Base-by-base conservation (phyloP, 257 asterid genomes). In the Nicotiana paniculata region DNA sequence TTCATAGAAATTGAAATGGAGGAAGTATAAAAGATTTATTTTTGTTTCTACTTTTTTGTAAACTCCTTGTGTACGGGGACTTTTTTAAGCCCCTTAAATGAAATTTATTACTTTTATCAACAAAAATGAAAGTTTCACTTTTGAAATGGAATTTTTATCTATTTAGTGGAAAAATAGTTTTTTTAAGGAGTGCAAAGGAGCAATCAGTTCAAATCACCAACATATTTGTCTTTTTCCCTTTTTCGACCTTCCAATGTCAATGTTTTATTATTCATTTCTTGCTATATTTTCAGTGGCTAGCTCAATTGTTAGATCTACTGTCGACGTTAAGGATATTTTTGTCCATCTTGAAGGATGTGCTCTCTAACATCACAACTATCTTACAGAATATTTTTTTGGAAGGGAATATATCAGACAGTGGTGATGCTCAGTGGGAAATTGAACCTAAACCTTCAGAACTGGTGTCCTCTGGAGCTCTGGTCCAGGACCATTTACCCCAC, bases 371-470 rank as follows among this genome's bases (percentile, higher is more conserved):
- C 78, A 82, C 77, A 67, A 82, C 87, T 54, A 51, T 74, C 72
- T 84, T 84, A 77, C 88, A 92, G 97, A 92, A 87, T 82, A 82
- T 89, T 76, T 90, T 92, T 84, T 87, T 86, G 63, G 90, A 68
- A 82, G 88, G 85, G 88, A 89, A 89, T 88, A 79, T 69, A 74
- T 65, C 90, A 35, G 96, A 86, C 85, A 46, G 83, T 58, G 94
- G 88, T 83, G 84, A 77, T 85, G 87, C 81, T 81, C 86, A 86
- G 87, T 48, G 68, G 61, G 86, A 84, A 77, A 58, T 54, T 53
- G 85, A 81, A 67, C 80, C 86, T 84, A 90, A 89, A 58, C 65
- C 86, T 85, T 91, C 93, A 70, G 90, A 87, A 81, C 85, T 86
- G 4, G 84, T 83, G 74, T 82, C 88, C 65, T 84, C 90, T 11